Conservation (phyloP, 805 yeast species). For the Torulaspora indica region DNA sequence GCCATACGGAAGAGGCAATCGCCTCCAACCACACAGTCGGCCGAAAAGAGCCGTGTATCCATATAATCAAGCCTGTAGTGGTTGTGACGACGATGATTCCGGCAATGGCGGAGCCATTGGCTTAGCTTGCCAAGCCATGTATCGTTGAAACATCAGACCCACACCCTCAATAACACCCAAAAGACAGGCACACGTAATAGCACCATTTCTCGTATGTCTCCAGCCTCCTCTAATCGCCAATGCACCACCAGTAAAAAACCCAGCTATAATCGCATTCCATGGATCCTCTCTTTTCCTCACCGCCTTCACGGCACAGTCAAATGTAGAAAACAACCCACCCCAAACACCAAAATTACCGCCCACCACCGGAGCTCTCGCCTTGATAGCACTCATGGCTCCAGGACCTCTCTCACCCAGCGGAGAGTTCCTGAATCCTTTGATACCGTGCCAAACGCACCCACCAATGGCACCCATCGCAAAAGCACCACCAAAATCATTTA, state of each 20-base stretch:
- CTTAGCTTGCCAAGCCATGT: slow-evolving; percentile 76
- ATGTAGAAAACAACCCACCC: slow-evolving; percentile 97
- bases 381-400: slow-evolving; percentile 86
- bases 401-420: slow-evolving; percentile 92
- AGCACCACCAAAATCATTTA: slow-evolving; percentile 98
- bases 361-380: slow-evolving; percentile 95
- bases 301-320: slow-evolving; percentile 92
- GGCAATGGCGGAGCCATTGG: slow-evolving; percentile 61
- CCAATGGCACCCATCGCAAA: slow-evolving; percentile 99
- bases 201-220: slow-evolving; percentile 93
- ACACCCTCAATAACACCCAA: slow-evolving; percentile 97
- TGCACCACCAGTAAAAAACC: slow-evolving; percentile 97
- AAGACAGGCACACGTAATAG: slow-evolving; percentile 95
- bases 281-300: slow-evolving; percentile 97
- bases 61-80: slow-evolving; percentile 32
- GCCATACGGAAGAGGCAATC: slow-evolving; percentile 2
- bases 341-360: slow-evolving; percentile 99
- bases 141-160: slow-evolving; percentile 91
- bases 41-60: neutral
- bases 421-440: slow-evolving; percentile 96
- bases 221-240: slow-evolving; percentile 98
- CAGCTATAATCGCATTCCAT: slow-evolving; percentile 96
- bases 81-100: slow-evolving; percentile 35
- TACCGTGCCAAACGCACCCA: slow-evolving; percentile 98
- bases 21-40: too few relatives aligned